Evolutionary conservation across 2,329 filamentous ascomycete species (phyloP), one percentile per base, ranked within the genome.

Genomic region (Pseudogymnoascus sp.): DNA sequence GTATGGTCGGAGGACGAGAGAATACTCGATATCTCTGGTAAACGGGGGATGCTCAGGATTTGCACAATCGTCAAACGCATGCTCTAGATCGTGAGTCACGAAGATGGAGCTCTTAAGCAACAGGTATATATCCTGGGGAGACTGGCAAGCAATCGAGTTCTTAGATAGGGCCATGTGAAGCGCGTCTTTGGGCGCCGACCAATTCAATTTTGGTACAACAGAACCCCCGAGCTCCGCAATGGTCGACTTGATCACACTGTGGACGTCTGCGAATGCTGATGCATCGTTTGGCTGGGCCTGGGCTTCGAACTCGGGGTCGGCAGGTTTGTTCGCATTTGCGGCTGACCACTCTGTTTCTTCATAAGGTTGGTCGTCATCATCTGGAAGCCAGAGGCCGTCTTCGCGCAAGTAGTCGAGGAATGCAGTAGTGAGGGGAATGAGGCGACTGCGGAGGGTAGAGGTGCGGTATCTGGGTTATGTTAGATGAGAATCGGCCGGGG

Each of bases 171-270:
- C 85, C 74, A 99, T 97, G 88, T 91, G 97, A 20, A 89, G 90
- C 7, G 94, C 94, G 71, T 99, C 94, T 73, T 97, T 96, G 3
- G 94, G 94, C 3, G 91, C 87, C 5, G 92, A 97, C 94, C 94
- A 99, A 77, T 97, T 97, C 54, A 99, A 78, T 74, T 99, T 99
- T 0, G 94, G 94, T 1, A 89, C 87, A 7, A 96, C 92, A 63
- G 87, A 85, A 62, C 93, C 93, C 14, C 90, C 92, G 1, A 97
- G 81, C 67, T 92, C 88, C 11, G 79, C 75, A 64, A 99, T 97
- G 41, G 83, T 89, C 22, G 83, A 78, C 71, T 87, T 88, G 72
- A 99, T 91, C 61, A 82, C 75, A 47, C 85, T 78, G 73, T 99
- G 94, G 2, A 92, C 82, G 35, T 90, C 87, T 7, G 85, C 75